Base-by-base conservation (phyloP, 306 rosid species). In the Prunus padus region DNA sequence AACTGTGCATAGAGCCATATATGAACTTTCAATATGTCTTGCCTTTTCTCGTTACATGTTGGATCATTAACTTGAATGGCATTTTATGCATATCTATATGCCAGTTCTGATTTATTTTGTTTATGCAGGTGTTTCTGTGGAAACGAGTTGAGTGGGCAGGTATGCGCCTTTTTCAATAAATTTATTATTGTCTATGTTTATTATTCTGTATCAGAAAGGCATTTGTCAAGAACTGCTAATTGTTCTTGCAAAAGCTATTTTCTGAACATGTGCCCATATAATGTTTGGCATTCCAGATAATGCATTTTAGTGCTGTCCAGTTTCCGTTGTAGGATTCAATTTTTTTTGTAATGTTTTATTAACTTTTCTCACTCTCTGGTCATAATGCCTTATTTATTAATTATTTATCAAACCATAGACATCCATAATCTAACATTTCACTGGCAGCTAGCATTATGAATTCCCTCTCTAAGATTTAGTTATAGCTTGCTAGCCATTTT, bases 71-170 rank as follows among this genome's bases (percentile, higher is more conserved):
- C 65, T 40, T 46, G 14, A 25, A 63, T 57, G 47, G 18, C 25
- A 76, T 79, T 44, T 46, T 68, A 18, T 57, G 62, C 62, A 52
- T 16, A 26, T 8, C 52, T 14, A n/a, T 81, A 37, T 71, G 65
- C 12, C 8, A 59, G 33, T 74, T 80, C 79, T 88, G 66, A 87
- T 80, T 72, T 78, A 31, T 73, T 42, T 76, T 54, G 25, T 82
- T 75, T 66, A 23, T 87, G 70, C 89, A 95, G 99, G 84, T 84
- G 64, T 79, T 87, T 92, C 20, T 60, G 82, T 78, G 97, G 96
- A 75, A 90, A 77, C 52, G 99, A 92, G 72, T 80, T 89, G 76
- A 79, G 79, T 44, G 96, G 92, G 28, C 97, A 90, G 96, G 99
- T 95, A 84, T 33, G 57, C 76, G 3, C 71, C 49, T 71, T 74